Conservation (phyloP, 2,329 filamentous ascomycete genomes). For the Neospermospora avenae region DNA sequence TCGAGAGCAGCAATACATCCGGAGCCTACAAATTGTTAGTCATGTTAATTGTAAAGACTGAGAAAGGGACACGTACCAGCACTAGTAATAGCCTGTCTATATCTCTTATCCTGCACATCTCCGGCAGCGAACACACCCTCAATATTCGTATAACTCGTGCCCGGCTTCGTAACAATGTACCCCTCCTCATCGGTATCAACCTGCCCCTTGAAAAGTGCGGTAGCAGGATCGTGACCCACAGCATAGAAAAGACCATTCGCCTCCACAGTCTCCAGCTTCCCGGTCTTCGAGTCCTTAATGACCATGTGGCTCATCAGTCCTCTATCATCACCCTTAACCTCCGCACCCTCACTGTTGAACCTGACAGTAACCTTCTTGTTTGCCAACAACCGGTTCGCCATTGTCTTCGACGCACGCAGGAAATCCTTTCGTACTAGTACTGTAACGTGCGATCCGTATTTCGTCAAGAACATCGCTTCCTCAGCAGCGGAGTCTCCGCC, state of each 20-base stretch:
- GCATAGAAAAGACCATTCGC: constrained; percentile 97
- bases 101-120: constrained; percentile 98
- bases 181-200: constrained; percentile 84
- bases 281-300: constrained; percentile 74
- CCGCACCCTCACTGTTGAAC: constrained; percentile 77
- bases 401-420: constrained; percentile 84
- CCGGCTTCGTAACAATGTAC: constrained; percentile 86
- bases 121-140: constrained; percentile 94
- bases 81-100: constrained; percentile 96
- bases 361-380: constrained; percentile 89
- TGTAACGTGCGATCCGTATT: constrained; percentile 93
- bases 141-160: constrained; percentile 82
- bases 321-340: constrained; percentile 81
- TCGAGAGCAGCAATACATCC: constrained; percentile 95
- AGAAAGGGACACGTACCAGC: constrained; percentile 68
- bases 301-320: constrained; percentile 86
- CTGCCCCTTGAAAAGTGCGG: constrained; percentile 84
- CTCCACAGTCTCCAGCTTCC: constrained; percentile 76
- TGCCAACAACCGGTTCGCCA: constrained; percentile 77
- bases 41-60: constrained; percentile 3
- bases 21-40: constrained; percentile 56
- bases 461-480: constrained; percentile 95
- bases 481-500: constrained; percentile 96
- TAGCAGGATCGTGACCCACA: constrained; percentile 94
- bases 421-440: constrained; percentile 87